These are phyloP conservation scores for Xylaria longipes DNA, from an alignment of 495 filamentous ascomycete genomes.

Conservation along the genomic window DNA sequence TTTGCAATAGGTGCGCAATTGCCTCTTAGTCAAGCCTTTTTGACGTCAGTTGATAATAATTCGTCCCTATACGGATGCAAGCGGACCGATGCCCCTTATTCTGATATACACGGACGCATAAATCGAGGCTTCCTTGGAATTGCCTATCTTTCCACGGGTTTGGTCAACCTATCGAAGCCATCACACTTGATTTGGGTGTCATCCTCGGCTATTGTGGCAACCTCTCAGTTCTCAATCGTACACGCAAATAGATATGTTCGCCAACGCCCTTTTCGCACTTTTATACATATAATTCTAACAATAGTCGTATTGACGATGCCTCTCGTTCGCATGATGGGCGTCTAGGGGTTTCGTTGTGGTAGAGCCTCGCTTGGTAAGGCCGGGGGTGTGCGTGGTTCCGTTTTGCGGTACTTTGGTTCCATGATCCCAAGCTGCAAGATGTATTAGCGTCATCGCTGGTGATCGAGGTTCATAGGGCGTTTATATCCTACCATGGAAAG, in stretches of 20 bases:
- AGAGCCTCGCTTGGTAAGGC: slow-evolving; percentile 31
- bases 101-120: slow-evolving; percentile 1
- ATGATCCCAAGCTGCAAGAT: slow-evolving; percentile 35
- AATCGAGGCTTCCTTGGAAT: not conserved
- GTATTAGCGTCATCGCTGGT: not conserved
- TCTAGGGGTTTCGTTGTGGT: not conserved
- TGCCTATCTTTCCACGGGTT: not conserved
- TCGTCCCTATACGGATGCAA: not conserved
- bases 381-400: slow-evolving; percentile 35
- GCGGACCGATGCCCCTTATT: not conserved
- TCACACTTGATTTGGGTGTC: not conserved
- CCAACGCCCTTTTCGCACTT: slow-evolving; percentile 11
- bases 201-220: not conserved
- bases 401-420: slow-evolving; percentile 41
- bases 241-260: slow-evolving; percentile 13
- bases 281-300: slow-evolving; percentile 13
- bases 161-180: not conserved
- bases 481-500: slow-evolving; percentile 73
- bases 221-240: slow-evolving; percentile 11
- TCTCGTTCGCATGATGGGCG: not conserved
- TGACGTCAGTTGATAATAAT: not conserved
- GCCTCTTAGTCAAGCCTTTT: not conserved
- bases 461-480: not conserved
- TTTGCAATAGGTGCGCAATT: not conserved
- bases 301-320: not conserved